A percentile compares a stretch with the other conserved stretches of the same genome.
Evolutionary conservation across 228 moss, liverwort and hornwort species (phyloP).

Genomic region (Sphagnum fallax): DNA sequence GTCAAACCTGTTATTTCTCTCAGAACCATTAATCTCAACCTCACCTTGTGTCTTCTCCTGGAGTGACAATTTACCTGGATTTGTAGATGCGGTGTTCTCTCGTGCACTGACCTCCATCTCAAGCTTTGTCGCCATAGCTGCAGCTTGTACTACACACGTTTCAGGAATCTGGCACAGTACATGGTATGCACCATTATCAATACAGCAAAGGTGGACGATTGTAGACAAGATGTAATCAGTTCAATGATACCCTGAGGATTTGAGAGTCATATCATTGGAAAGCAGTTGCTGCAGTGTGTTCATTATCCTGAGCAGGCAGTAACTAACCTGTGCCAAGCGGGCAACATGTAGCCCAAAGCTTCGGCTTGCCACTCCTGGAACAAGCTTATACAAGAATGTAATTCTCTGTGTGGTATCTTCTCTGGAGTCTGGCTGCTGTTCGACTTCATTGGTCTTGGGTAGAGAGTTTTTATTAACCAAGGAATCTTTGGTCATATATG

Average conservation of each 20-base stretch:
- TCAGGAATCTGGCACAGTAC: slow-evolving; percentile 50
- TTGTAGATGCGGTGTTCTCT: slow-evolving; percentile 3
- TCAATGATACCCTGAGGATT: background rate
- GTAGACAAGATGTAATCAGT: background rate
- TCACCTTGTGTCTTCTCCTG: background rate
- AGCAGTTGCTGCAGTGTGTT: background rate
- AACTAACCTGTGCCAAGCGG: slow-evolving; percentile 80
- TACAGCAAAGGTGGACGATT: too few relatives aligned
- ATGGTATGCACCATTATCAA: too few relatives aligned
- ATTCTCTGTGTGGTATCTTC: slow-evolving; percentile 61
- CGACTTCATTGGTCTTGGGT: background rate
- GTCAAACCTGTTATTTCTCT: background rate
- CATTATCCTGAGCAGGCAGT: background rate
- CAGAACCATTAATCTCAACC: background rate
- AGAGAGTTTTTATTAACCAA: background rate
- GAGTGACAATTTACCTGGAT: background rate
- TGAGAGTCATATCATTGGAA: background rate
- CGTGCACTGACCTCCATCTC: slow-evolving; percentile 65
- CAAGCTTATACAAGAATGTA: slow-evolving; percentile 90
- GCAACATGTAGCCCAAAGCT: slow-evolving; percentile 98
- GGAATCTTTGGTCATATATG: slow-evolving; percentile 67
- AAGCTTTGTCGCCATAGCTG: slow-evolving; percentile 75
- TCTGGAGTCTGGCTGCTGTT: slow-evolving; percentile 15
- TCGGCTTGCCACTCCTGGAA: slow-evolving; percentile 84
- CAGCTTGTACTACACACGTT: slow-evolving; percentile 63